These are phyloP conservation scores for Linnemannia hyalina DNA, from an alignment of 192 early-diverging fungal species.

Conservation along the genomic window DNA sequence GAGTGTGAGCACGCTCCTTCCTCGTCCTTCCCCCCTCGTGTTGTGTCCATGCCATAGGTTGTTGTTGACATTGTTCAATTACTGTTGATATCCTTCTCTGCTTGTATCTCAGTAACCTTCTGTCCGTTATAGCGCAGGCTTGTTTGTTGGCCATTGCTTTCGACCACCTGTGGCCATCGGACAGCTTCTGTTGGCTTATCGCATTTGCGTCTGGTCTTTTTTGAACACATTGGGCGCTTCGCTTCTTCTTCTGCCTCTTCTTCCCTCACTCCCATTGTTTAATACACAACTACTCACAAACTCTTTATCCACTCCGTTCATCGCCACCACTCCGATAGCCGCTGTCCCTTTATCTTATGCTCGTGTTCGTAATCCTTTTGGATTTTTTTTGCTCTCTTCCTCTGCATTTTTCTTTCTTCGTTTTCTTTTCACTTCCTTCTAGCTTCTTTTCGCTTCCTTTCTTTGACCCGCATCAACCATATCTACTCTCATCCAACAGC, in stretches of 20 bases:
- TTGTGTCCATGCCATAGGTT: not conserved
- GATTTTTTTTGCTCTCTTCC: constrained; percentile 1
- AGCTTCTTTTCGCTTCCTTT: constrained; percentile 2
- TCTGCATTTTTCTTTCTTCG: not conserved
- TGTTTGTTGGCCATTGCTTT: not conserved
- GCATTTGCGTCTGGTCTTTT: not conserved
- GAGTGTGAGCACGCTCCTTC: not conserved
- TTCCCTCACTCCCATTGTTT: not conserved
- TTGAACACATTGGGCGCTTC: too few species aligned
- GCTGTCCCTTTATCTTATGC: not conserved
- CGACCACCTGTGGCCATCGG: constrained; percentile 30
- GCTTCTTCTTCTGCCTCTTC: not conserved
- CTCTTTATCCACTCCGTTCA: not conserved
- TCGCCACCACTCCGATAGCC: not conserved
- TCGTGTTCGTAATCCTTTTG: not conserved
- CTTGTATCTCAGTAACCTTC: not conserved
- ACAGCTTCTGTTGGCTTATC: constrained; percentile 28
- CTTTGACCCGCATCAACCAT: not conserved
- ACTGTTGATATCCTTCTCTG: not conserved
- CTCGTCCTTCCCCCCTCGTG: not conserved
- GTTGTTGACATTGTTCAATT: not conserved
- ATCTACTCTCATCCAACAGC: not conserved
- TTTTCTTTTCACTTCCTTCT: constrained; percentile 8
- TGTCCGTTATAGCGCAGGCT: not conserved
- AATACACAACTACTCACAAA: not conserved